phyloP scores from a whole-genome alignment of 352 stramenopile species.

The Halophytophthora polymorphica region DNA sequence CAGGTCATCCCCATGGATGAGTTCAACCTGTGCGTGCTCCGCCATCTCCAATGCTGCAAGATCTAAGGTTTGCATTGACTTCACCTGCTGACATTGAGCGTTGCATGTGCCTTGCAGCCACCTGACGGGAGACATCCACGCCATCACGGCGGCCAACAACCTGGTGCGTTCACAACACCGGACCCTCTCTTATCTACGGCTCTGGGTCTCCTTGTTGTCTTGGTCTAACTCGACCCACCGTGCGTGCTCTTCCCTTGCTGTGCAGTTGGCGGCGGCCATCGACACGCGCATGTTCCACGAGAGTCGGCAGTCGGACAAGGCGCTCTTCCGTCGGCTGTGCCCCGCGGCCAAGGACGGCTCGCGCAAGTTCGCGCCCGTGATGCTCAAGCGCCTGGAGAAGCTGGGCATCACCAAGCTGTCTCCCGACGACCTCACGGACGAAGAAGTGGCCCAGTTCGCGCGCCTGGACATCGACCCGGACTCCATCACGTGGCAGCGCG shows the following conservation, averaged over 20 bases:
- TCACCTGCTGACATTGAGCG: slow-evolving; percentile 4
- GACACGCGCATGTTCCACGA: slow-evolving; percentile 99
- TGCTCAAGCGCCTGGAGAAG: slow-evolving; percentile 93
- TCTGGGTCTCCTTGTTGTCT: neutral
- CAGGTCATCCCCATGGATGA: slow-evolving; percentile 97
- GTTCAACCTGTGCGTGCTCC: slow-evolving; percentile 96
- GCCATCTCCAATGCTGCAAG: slow-evolving; percentile 85
- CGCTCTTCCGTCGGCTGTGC: slow-evolving; percentile 84
- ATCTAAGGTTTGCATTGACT: slow-evolving; percentile 30
- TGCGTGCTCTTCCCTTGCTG: neutral
- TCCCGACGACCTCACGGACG: slow-evolving; percentile 92
- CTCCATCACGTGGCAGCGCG: slow-evolving; percentile 92
- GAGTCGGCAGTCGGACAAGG: slow-evolving; percentile 73
- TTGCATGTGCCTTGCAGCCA: slow-evolving; percentile 55
- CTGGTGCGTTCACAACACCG: slow-evolving; percentile 41
- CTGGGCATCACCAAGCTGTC: slow-evolving; percentile 92
- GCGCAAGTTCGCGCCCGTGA: slow-evolving; percentile 87
- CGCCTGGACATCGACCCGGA: slow-evolving; percentile 94
- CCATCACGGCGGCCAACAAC: slow-evolving; percentile 98
- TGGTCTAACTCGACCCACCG: too few relatives aligned
- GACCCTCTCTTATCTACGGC: neutral
- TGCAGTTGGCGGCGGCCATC: slow-evolving; percentile 94
- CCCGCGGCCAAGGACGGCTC: slow-evolving; percentile 79
- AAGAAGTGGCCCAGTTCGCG: slow-evolving; percentile 92
- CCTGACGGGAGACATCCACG: slow-evolving; percentile 98